Base-by-base conservation (phyloP, 139 green algal genomes). In the Chlamydomonas incerta region DNA sequence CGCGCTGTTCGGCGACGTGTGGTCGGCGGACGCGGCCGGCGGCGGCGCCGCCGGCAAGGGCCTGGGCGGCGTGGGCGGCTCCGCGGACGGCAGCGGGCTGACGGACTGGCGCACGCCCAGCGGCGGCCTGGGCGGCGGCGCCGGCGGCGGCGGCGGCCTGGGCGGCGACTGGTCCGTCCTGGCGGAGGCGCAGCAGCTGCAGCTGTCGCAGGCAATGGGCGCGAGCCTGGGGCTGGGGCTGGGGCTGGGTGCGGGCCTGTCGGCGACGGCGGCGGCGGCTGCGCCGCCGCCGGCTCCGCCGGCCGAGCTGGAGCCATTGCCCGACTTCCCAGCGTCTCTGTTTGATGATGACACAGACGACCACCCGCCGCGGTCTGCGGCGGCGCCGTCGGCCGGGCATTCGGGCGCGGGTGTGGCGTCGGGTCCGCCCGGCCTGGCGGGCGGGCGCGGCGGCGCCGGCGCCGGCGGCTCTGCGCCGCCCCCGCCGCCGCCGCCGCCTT, bases 311-410 rank as follows among this genome's bases (percentile, higher is more conserved):
- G 77, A 86, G 23, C 85, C 85, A 0, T 47, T 89, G 58, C 86
- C 86, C 2, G 72, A 83, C 8, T 80, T 90, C 9, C 86, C 86
- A 0, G 79, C 79, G 0, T 90, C 80, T 0, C 65, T 90, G 71
- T 90, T 87, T 67, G 86, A 90, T 33, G 77, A 86, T 11, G 85
- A 86, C 10, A 76, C 76, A 0, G 65, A n/a, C 15, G 14, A 70
- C 63, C 18, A 62, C 55, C 55, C 18, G 20, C 55, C 20, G 55
- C 55, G 20, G 55, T 10, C 55, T 2, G 8, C 55, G 8, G 55
- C 8, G 8, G 55, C 8, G 55, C 8, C 21, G 55, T 3, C 55
- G 55, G 55, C 55, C 52, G 15, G 52, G 11, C 52, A 15, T 23
- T 58, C 13, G 52, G 52, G 11, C 13, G 13, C 58, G 58, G 21